phyloP scores from a whole-genome alignment of 495 filamentous ascomycete species.

The Podospora tetraspora region DNA sequence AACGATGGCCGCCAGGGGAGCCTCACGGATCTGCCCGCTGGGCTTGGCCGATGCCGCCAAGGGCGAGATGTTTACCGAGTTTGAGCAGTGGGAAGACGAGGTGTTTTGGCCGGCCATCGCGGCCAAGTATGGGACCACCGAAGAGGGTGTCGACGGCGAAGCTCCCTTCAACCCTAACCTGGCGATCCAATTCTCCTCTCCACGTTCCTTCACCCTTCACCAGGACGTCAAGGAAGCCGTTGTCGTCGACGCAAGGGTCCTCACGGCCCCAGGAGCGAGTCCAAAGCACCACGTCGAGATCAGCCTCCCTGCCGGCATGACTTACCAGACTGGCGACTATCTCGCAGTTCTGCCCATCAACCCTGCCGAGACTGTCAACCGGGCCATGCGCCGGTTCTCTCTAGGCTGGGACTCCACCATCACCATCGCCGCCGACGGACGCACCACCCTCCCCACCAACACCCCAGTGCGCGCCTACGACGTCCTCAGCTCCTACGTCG shows the following conservation, averaged over 20 bases:
- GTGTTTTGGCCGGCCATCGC: constrained; percentile 60
- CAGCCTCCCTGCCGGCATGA: constrained; percentile 57
- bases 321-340: constrained; percentile 70
- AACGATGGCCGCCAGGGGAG: constrained; percentile 46
- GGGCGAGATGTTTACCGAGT: constrained; percentile 63
- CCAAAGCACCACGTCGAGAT: constrained; percentile 65
- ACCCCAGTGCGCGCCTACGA: constrained; percentile 55
- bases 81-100: constrained; percentile 65
- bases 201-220: constrained; percentile 55
- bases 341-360: constrained; percentile 69
- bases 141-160: constrained; percentile 2
- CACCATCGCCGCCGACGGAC: constrained; percentile 39
- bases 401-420: constrained; percentile 60
- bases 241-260: constrained; percentile 49
- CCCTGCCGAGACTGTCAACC: constrained; percentile 50
- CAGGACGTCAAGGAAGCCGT: constrained; percentile 61
- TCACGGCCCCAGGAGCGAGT: constrained; percentile 51
- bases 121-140: constrained; percentile 38
- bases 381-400: constrained; percentile 46
- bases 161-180: constrained; percentile 25
- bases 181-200: constrained; percentile 54
- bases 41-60: constrained; percentile 59
- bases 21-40: constrained; percentile 44
- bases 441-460: constrained; percentile 53
- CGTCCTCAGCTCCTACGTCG: constrained; percentile 64